Conservation (phyloP, 1,284 basidiomycete genomes). For the Rhodotorula sp. region DNA sequence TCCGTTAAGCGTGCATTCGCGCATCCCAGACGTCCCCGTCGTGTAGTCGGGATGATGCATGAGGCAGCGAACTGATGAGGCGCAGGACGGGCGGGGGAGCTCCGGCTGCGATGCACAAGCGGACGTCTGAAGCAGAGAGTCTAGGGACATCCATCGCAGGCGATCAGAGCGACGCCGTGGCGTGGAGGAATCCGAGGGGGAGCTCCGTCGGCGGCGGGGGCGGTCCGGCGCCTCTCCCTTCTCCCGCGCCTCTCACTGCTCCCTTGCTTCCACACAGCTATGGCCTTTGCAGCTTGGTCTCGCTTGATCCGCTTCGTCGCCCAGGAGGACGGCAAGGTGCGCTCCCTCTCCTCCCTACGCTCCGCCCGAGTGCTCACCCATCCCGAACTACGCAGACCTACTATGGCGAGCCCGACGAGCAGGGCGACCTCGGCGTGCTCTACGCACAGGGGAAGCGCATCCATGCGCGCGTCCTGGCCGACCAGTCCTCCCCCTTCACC, state of each 20-base stretch:
- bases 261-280: background rate
- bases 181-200: no score
- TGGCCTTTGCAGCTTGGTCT: background rate
- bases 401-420: slow-evolving; percentile 73
- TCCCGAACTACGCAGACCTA: slow-evolving; percentile 51
- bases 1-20: no score
- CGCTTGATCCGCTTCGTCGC: slow-evolving; percentile 81
- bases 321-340: slow-evolving; percentile 66
- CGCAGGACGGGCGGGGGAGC: no score
- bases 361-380: background rate
- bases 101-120: no score
- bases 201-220: no score
- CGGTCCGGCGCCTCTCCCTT: background rate
- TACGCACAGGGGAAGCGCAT: slow-evolving; percentile 58
- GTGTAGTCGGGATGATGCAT: no score
- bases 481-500: background rate
- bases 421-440: slow-evolving; percentile 48
- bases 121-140: no score
- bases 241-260: background rate
- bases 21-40: no score
- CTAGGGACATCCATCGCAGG: no score
- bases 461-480: slow-evolving; percentile 66
- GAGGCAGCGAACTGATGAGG: no score
- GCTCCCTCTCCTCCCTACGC: background rate
- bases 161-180: no score